Conservation (phyloP, 148 eudicot genomes). For the Limonium bicolor region DNA sequence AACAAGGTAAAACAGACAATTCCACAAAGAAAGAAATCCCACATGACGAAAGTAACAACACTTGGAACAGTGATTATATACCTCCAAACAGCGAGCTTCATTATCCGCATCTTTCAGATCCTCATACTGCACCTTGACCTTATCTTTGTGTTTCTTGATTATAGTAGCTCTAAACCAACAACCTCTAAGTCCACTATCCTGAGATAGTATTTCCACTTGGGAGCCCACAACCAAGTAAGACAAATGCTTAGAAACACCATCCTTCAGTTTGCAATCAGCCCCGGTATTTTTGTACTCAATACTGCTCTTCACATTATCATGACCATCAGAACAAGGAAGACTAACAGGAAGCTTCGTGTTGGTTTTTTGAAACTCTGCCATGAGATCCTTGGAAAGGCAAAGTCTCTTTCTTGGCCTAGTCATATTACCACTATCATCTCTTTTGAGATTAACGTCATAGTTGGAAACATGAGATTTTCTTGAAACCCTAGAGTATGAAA, state of each 20-base stretch:
- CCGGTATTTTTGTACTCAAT: conserved; percentile 4
- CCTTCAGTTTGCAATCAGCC: conserved; percentile 8
- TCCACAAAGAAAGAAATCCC: not conserved
- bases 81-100: conserved; percentile 59
- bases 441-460: conserved; percentile 10
- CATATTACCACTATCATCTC: conserved; percentile 6
- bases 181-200: conserved; percentile 89
- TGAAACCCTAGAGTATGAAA: conserved; percentile 8
- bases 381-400: conserved; percentile 23
- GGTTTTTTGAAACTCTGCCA: conserved; percentile 7
- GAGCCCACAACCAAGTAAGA: conserved; percentile 30
- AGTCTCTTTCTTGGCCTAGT: conserved; percentile 54
- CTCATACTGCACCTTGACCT: conserved; percentile 60
- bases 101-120: conserved; percentile 65
- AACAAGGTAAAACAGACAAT: not conserved
- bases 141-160: conserved; percentile 49
- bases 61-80: too few relatives aligned
- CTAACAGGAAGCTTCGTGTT: conserved; percentile 4
- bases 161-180: conserved; percentile 75
- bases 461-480: conserved; percentile 10
- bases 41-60: not conserved
- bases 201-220: conserved; percentile 66
- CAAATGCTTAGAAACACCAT: not conserved
- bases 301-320: not conserved
- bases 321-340: conserved; percentile 3